These are phyloP conservation scores for Heritiera littoralis DNA, from an alignment of 345 rosid species.

Conservation along the genomic window DNA sequence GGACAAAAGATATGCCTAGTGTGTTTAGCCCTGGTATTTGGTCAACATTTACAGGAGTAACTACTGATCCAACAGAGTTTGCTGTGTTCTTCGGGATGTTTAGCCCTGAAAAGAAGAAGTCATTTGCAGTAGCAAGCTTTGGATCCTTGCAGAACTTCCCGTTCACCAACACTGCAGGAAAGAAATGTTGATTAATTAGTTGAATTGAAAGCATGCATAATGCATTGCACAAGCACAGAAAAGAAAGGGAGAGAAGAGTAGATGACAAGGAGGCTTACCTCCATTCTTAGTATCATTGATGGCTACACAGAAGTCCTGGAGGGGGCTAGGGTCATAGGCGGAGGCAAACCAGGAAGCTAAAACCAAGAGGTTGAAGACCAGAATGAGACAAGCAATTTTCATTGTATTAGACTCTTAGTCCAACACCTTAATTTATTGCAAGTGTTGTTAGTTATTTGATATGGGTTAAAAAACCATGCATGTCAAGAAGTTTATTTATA, in stretches of 20 bases:
- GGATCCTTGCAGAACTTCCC: constrained; percentile 31
- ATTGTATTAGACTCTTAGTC: background rate
- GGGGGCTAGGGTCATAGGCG: constrained; percentile 10
- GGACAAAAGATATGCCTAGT: constrained; percentile 17
- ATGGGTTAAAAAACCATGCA: background rate
- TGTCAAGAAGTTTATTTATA: background rate
- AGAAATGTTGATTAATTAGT: background rate
- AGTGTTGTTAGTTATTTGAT: background rate
- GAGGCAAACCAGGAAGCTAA: background rate
- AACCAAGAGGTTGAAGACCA: background rate
- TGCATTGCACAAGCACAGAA: background rate
- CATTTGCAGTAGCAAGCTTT: background rate
- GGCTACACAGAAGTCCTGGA: constrained; percentile 14
- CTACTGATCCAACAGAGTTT: constrained; percentile 12
- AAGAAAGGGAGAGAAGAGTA: background rate
- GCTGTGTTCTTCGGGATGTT: constrained; percentile 20
- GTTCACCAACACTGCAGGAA: constrained; percentile 28
- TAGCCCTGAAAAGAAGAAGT: constrained; percentile 25
- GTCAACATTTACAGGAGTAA: constrained; percentile 9
- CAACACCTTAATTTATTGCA: background rate
- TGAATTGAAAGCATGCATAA: background rate
- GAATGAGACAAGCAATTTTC: background rate
- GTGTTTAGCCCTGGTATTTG: constrained; percentile 29
- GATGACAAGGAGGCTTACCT: background rate
- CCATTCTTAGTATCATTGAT: background rate